A percentile compares a stretch with the other conserved stretches of the same genome.
Conservation (phyloP, 495 filamentous ascomycete species). For the Amniculicola lignicola region DNA sequence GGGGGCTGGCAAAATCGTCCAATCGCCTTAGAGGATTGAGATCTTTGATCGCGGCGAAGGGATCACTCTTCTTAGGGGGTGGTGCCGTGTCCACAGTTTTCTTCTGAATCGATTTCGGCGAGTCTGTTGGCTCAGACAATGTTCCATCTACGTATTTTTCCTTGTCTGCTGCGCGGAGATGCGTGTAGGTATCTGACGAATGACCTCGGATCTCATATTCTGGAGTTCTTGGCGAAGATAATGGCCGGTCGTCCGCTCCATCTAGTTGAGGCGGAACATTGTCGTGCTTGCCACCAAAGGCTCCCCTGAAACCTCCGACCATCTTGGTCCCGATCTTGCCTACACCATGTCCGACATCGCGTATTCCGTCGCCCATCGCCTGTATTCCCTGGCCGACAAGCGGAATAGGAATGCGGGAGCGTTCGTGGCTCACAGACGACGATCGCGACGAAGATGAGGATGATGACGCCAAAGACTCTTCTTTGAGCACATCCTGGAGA, state of each 20-base stretch:
- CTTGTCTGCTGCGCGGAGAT: conserved; percentile 11
- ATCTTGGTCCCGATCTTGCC: conserved; percentile 57
- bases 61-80: neutral
- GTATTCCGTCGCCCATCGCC: conserved; percentile 45
- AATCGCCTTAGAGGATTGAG: conserved; percentile 30
- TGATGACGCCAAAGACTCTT: conserved; percentile 35
- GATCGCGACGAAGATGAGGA: conserved; percentile 35
- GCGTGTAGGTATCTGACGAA: conserved; percentile 25
- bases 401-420: conserved; percentile 39
- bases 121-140: conserved; percentile 16
- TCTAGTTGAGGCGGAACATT: conserved; percentile 35
- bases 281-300: conserved; percentile 48
- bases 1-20: conserved; percentile 44
- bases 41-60: neutral
- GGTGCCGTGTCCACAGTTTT: neutral
- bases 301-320: conserved; percentile 42
- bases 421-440: conserved; percentile 35
- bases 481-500: conserved; percentile 62
- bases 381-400: conserved; percentile 52
- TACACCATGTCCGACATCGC: conserved; percentile 54
- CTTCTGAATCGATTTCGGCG: conserved; percentile 21
- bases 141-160: conserved; percentile 9
- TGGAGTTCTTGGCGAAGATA: conserved; percentile 10
- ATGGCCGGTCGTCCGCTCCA: conserved; percentile 10
- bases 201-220: conserved; percentile 22